Percentiles rank a stretch among this genome's conserved stretches.
These are phyloP conservation scores for Taphrina confusa DNA, from an alignment of 1,139 yeast species.

Conservation along the genomic window DNA sequence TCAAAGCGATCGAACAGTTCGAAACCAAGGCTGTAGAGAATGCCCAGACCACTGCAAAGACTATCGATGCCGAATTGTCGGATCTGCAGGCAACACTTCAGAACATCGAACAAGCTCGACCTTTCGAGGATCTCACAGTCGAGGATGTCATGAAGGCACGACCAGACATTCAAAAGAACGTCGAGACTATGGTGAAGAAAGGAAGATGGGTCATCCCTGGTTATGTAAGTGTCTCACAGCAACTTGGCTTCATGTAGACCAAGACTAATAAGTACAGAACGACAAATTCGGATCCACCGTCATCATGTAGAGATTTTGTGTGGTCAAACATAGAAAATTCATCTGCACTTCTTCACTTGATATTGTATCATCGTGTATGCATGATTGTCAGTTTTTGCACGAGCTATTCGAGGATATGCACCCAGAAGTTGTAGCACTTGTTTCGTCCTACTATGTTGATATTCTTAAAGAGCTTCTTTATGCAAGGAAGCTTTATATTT, in stretches of 20 bases:
- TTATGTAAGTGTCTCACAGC: conserved; percentile 51
- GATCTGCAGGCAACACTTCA: conserved; percentile 84
- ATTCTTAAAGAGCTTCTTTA: too few relatives aligned
- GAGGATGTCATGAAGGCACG: conserved; percentile 93
- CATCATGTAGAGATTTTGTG: conserved; percentile 32
- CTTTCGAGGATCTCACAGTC: conserved; percentile 93
- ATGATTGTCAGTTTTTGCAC: too few relatives aligned
- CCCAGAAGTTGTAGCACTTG: too few relatives aligned
- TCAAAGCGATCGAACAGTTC: conserved; percentile 88
- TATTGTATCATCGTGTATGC: too few relatives aligned
- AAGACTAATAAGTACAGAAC: conserved; percentile 5
- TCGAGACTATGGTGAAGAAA: conserved; percentile 89
- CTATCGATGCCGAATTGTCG: conserved; percentile 80
- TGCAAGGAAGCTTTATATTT: too few relatives aligned
- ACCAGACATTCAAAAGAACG: conserved; percentile 97
- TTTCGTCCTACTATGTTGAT: too few relatives aligned
- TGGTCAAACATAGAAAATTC: too few relatives aligned
- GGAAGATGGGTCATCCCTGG: conserved; percentile 99
- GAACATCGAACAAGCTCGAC: conserved; percentile 95
- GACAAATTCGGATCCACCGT: conserved; percentile 35
- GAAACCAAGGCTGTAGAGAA: conserved; percentile 94
- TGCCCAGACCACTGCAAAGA: conserved; percentile 88
- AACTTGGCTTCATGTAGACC: neutral
- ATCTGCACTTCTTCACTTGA: too few relatives aligned
- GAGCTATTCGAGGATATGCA: too few relatives aligned